Conservation (phyloP, 306 rosid species). For the Sindora glabra region DNA sequence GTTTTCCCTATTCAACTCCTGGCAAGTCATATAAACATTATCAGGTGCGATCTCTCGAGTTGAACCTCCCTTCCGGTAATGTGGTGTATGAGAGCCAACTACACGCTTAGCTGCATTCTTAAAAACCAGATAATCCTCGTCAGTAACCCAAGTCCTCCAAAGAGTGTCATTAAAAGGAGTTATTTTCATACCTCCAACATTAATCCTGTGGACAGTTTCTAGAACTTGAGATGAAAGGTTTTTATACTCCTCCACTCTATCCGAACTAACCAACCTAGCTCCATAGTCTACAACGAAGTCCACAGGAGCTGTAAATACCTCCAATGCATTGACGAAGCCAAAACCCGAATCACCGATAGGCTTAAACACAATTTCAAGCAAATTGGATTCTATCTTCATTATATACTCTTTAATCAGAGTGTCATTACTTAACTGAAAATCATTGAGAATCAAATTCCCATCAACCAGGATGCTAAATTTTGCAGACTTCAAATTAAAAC, state of each 20-base stretch:
- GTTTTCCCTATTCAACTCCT: constrained; percentile 69
- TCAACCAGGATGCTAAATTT: constrained; percentile 50
- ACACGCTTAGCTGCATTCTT: constrained; percentile 64
- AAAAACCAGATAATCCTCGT: constrained; percentile 56
- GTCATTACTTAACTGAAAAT: constrained; percentile 21
- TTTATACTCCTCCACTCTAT: constrained; percentile 36
- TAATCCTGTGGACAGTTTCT: constrained; percentile 72
- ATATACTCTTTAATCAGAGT: constrained; percentile 50
- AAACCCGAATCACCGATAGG: constrained; percentile 44
- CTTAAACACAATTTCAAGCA: constrained; percentile 43
- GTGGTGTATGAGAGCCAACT: constrained; percentile 41
- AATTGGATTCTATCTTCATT: constrained; percentile 34
- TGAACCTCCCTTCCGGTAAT: constrained; percentile 62
- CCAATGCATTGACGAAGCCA: constrained; percentile 67
- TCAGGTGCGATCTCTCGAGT: constrained; percentile 77
- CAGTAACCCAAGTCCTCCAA: constrained; percentile 97
- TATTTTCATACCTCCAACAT: constrained; percentile 70
- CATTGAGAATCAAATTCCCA: constrained; percentile 26
- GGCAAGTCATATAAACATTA: constrained; percentile 80
- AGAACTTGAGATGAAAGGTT: constrained; percentile 57
- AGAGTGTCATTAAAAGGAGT: constrained; percentile 89
- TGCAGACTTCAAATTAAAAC: constrained; percentile 47
- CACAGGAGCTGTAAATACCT: constrained; percentile 62
- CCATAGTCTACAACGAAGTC: constrained; percentile 61
- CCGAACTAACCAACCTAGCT: constrained; percentile 34